Evolutionary conservation across 192 early-diverging fungal species (phyloP).

Genomic region (Coemansia sp.): DNA sequence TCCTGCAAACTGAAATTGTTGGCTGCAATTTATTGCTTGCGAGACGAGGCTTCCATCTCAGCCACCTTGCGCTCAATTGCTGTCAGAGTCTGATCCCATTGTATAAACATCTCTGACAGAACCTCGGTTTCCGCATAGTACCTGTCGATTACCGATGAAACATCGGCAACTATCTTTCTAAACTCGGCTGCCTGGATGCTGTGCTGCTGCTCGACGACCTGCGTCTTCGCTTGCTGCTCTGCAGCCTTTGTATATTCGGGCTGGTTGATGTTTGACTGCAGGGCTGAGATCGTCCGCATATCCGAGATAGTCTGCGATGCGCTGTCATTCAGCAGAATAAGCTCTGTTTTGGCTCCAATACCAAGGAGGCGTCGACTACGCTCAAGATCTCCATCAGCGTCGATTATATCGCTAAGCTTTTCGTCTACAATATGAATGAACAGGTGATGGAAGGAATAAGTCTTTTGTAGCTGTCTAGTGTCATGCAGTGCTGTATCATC

Average conservation of each 20-base stretch:
- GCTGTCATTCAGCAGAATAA: conserved; percentile 38
- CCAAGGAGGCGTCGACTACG: conserved; percentile 38
- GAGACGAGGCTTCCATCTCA: conserved; percentile 17
- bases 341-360: conserved; percentile 37
- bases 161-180: conserved; percentile 23
- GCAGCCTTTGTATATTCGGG: conserved; percentile 46
- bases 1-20: not conserved
- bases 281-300: conserved; percentile 32
- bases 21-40: not conserved
- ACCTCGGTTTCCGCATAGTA: conserved; percentile 47
- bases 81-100: conserved; percentile 40
- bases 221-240: conserved; percentile 18
- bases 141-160: conserved; percentile 40
- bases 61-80: conserved; percentile 36
- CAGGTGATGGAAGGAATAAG: too few relatives aligned
- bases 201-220: conserved; percentile 28
- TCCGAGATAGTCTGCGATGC: conserved; percentile 28
- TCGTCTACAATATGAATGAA: conserved; percentile 17
- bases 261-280: conserved; percentile 39
- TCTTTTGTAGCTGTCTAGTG: too few relatives aligned
- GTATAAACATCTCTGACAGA: conserved; percentile 45
- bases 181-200: conserved; percentile 25
- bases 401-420: conserved; percentile 39
- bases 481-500: too few relatives aligned
- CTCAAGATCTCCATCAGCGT: conserved; percentile 48